Evolutionary conservation across 768 basidiomycete species (phyloP), one percentile per base, ranked within the genome.

Genomic region (Lactarius deliciosus): DNA sequence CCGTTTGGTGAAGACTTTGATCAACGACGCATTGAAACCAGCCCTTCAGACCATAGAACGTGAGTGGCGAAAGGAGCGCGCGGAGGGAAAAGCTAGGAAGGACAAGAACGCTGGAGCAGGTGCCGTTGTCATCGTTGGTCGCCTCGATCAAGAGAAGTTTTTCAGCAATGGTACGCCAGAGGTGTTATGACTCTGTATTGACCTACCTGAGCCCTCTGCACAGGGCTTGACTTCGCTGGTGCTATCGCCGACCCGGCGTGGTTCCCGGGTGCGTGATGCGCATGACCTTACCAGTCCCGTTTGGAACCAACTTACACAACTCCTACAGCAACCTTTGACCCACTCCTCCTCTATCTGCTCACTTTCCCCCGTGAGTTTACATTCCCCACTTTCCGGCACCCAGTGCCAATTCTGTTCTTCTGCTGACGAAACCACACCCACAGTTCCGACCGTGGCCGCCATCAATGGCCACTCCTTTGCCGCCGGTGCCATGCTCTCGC

Each of bases 381-480:
- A 22, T 22, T 34, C 28, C 38, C 38, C 57, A 9, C 10, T 11
- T 32, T 36, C 25, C 28, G 18, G 2, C n/a, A 30, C 57, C 60
- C 43, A 30, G 16, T 54, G 43, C 38, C 25, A 15, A 20, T 54
- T 9, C 4, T 45, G 18, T 34, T 9, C 34, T 56, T 22, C 15
- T 36, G 4, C 34, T 16, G 47, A 56, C 40, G 36, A 30, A 53
- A 30, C 30, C 22, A 8, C 54, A 34, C 32, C 59, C 7, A 18
- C 64, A 93, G 92, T 93, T 59, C 90, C 92, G 1, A 87, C 84
- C 20, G 82, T 93, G 67, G 88, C 90, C 56, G 90, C 90, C 2
- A 86, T 92, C 71, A 92, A 92, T 70, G 91, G 91, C 0, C 92
- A 94, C 73, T 89, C 88, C 69, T 96, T 90, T 76, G 96, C 94